A percentile compares a stretch with the other conserved stretches of the same genome.
These are phyloP conservation scores for Microsporum audouinii DNA, from an alignment of 2,329 filamentous ascomycete genomes.

Conservation along the genomic window DNA sequence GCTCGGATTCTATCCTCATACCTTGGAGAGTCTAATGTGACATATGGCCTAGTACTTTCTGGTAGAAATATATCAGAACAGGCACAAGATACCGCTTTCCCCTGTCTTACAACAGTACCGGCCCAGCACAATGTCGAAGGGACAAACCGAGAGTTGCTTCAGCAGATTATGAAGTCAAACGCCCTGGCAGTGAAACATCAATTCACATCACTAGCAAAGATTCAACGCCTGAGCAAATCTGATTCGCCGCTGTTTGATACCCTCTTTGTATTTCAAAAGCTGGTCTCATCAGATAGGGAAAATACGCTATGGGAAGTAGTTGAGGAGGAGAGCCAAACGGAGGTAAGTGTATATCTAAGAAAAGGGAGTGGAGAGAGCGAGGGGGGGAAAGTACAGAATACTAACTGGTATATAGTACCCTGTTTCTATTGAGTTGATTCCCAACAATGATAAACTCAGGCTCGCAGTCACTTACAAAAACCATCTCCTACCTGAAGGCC, in stretches of 20 bases:
- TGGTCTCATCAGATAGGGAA: constrained; percentile 19
- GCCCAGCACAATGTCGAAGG: constrained; percentile 47
- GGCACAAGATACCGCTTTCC: constrained; percentile 54
- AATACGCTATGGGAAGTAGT: constrained; percentile 47
- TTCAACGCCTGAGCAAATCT: constrained; percentile 59
- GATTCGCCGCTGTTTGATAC: constrained; percentile 68
- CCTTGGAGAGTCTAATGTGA: constrained; percentile 59
- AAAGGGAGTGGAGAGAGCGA: neutral
- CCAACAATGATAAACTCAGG: constrained; percentile 39
- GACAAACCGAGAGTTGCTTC: constrained; percentile 48
- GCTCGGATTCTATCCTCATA: constrained; percentile 62
- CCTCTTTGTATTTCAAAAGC: constrained; percentile 70
- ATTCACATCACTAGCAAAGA: constrained; percentile 56
- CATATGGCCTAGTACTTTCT: constrained; percentile 71
- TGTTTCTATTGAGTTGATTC: constrained; percentile 68
- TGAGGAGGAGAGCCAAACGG: constrained; percentile 57
- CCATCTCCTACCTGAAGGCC: constrained; percentile 54
- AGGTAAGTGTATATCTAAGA: constrained; percentile 33
- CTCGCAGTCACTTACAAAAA: constrained; percentile 57
- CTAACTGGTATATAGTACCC: constrained; percentile 43
- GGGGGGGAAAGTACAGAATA: neutral
- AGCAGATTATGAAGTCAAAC: constrained; percentile 55
- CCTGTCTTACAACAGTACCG: constrained; percentile 73
- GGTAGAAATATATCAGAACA: constrained; percentile 52
- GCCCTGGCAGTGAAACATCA: constrained; percentile 56